These are phyloP conservation scores for Boletus vinaceobasis DNA, from an alignment of 768 basidiomycete species.

Conservation along the genomic window DNA sequence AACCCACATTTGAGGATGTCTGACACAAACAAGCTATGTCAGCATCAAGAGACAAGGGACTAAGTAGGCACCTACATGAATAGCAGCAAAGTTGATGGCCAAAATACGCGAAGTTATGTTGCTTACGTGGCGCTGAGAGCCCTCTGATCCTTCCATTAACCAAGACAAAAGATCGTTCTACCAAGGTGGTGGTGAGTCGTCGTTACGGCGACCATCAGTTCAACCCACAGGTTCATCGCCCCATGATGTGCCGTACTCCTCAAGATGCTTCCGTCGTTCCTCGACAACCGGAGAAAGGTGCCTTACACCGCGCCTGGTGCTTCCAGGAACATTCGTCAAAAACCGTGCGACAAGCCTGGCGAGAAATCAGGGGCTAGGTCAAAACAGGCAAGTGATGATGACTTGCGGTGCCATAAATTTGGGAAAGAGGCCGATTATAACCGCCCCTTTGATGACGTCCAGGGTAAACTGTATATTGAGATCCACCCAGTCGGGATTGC, in stretches of 20 bases:
- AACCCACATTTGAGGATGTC: too few relatives aligned
- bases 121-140: slow-evolving; percentile 8
- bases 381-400: not conserved
- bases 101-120: slow-evolving; percentile 22
- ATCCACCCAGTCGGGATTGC: slow-evolving; percentile 28
- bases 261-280: not conserved
- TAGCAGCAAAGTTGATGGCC: too few relatives aligned
- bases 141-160: slow-evolving; percentile 27
- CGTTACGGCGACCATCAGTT: not conserved
- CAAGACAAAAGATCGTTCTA: slow-evolving; percentile 36
- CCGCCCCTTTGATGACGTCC: slow-evolving; percentile 1
- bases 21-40: too few relatives aligned
- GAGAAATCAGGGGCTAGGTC: not conserved
- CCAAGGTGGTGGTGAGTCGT: not conserved
- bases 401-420: slow-evolving; percentile 31
- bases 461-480: slow-evolving; percentile 30
- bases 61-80: too few relatives aligned
- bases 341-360: slow-evolving; percentile 1
- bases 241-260: not conserved
- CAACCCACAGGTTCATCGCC: slow-evolving; percentile 2
- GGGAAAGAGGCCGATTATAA: slow-evolving; percentile 31
- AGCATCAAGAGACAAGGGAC: too few relatives aligned
- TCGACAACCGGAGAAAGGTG: too few relatives aligned
- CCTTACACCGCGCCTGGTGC: too few relatives aligned
- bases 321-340: slow-evolving; percentile 1